A percentile compares a stretch with the other conserved stretches of the same genome.
These are phyloP conservation scores for Suhomyces anneliseae DNA, from an alignment of 1,139 yeast species.

Conservation along the genomic window DNA sequence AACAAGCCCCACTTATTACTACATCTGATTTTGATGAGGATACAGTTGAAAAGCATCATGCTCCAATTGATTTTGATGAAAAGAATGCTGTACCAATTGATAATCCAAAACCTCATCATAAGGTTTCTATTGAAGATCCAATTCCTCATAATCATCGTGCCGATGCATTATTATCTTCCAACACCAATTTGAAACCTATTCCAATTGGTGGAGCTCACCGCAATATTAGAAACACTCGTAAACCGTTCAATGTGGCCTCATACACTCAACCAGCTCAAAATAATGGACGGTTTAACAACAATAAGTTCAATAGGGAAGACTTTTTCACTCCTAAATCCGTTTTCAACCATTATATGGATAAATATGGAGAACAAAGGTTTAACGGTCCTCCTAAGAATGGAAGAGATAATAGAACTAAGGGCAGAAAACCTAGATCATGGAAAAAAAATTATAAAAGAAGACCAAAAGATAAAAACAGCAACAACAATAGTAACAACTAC, in stretches of 20 bases:
- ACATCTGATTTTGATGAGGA: conserved; percentile 11
- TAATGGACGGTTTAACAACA: conserved; percentile 18
- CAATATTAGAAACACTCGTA: conserved; percentile 51
- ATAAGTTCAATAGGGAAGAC: conserved; percentile 61
- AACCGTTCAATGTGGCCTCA: conserved; percentile 64
- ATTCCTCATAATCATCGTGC: conserved; percentile 46
- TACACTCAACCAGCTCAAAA: conserved; percentile 37
- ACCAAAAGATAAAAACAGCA: conserved; percentile 14
- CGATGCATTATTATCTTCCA: conserved; percentile 45
- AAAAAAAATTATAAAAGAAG: conserved; percentile 20
- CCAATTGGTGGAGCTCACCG: conserved; percentile 39
- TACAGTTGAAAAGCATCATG: neutral
- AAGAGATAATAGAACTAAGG: conserved; percentile 34
- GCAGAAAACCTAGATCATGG: conserved; percentile 32
- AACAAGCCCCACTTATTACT: conserved; percentile 11
- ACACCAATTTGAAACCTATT: conserved; percentile 44
- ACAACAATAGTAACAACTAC: conserved; percentile 2
- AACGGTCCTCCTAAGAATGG: conserved; percentile 14
- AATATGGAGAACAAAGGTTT: conserved; percentile 49
- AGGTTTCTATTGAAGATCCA: conserved; percentile 12
- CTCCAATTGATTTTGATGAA: conserved; percentile 1
- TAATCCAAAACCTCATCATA: conserved; percentile 7
- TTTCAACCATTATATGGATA: conserved; percentile 69
- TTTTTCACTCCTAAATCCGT: conserved; percentile 78
- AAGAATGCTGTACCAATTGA: conserved; percentile 14